Evolutionary conservation across 805 yeast genomes (phyloP), one percentile per base, ranked within the genome.

Genomic region (Lipomyces mesembrius): DNA sequence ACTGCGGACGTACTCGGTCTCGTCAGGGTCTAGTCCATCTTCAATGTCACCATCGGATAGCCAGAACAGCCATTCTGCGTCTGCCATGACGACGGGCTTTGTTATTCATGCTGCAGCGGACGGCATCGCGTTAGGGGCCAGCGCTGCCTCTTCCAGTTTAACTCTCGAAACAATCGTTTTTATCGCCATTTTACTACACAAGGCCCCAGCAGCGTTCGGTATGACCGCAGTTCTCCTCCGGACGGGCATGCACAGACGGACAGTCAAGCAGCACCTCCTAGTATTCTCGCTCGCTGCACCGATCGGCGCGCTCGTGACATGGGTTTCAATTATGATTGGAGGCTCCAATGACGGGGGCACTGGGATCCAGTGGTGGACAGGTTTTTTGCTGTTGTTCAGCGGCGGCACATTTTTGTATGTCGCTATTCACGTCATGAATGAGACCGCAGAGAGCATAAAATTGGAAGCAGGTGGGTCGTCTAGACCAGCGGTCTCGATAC

Each of bases 361-460:
- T 3, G 65, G 65, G 34, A 71, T 76, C 65, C 77, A 78, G 34
- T 79, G 81, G 74, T 77, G 80, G 71, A 79, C 87, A 27, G 90
- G 89, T 0, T 74, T 83, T n/a, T 75, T 90, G 59, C 76, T 88
- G 57, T 77, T 88, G 2, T 85, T 88, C 72, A 84, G 89, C 65
- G 91, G 89, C 8, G 95, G 95, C 8, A 87, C 92, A 0, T 89
- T 90, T 73, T 74, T 89, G 32, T 90, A 83, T 72, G 91, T 90
- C 46, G 90, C 91, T 11, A 80, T 86, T 70, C 91, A 89, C 73
- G 85, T 88, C 2, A 81, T 87, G 79, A 77, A 80, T 60, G 84
- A 83, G 25, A 53, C 72, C 34, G 62, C 60, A 17, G 71, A 65
- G 14, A 62, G 46, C 17, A 66, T 55, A 29, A 63, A 72, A 37